Conservation (phyloP, 805 yeast genomes). For the Ogataea thermomethanolica region DNA sequence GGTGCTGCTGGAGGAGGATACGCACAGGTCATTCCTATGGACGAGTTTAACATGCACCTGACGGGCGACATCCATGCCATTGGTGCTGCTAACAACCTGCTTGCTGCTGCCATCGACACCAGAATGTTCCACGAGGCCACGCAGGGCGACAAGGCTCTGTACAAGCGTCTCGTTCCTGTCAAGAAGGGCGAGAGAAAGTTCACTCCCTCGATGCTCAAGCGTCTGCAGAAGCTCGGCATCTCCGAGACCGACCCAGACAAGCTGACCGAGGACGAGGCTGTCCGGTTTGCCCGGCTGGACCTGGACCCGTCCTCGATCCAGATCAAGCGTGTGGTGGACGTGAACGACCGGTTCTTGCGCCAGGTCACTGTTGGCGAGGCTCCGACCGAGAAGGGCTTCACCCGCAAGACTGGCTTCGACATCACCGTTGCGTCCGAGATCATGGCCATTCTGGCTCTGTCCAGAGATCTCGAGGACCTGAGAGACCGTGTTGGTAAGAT, state of each 20-base stretch:
- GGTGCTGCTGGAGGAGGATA: constrained; percentile 93
- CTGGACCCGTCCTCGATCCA: constrained; percentile 78
- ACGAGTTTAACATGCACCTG: constrained; percentile 80
- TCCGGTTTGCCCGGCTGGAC: constrained; percentile 63
- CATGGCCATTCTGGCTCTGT: constrained; percentile 80
- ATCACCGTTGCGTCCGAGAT: constrained; percentile 82
- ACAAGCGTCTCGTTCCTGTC: constrained; percentile 70
- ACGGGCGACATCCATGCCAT: constrained; percentile 87
- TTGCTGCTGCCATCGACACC: constrained; percentile 84
- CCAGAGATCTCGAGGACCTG: constrained; percentile 66
- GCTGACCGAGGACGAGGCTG: constrained; percentile 64
- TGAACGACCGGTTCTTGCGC: constrained; percentile 76
- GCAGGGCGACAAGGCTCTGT: constrained; percentile 67
- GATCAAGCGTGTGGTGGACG: constrained; percentile 81
- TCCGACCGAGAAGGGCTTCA: constrained; percentile 73
- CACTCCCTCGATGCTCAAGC: constrained; percentile 62
- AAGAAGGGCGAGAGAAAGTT: constrained; percentile 69
- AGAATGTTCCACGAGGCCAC: constrained; percentile 82
- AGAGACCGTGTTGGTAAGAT: constrained; percentile 71
- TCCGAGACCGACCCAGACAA: constrained; percentile 68
- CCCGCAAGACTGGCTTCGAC: constrained; percentile 75
- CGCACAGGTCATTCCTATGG: constrained; percentile 86
- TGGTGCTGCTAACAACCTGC: constrained; percentile 73
- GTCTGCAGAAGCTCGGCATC: constrained; percentile 68
- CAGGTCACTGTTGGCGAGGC: constrained; percentile 79